Evolutionary conservation across 1,139 yeast species (phyloP).

Genomic region (Pichia sp.): DNA sequence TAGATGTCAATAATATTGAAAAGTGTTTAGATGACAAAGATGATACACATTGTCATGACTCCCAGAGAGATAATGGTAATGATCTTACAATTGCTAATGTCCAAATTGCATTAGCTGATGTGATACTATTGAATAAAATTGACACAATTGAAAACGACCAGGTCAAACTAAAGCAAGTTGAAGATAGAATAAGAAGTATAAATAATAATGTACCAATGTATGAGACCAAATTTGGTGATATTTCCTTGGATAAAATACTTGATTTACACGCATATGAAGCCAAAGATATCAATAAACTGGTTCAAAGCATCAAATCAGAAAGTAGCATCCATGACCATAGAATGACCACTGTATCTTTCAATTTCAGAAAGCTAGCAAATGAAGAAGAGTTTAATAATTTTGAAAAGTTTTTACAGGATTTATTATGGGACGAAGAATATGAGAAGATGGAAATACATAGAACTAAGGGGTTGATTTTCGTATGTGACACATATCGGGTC

Average conservation of each 20-base stretch:
- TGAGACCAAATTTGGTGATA: constrained; percentile 65
- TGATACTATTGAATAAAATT: constrained; percentile 66
- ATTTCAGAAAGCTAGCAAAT: constrained; percentile 40
- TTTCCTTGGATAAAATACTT: constrained; percentile 55
- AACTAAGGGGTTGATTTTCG: constrained; percentile 66
- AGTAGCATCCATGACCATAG: constrained; percentile 43
- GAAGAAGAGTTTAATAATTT: constrained; percentile 35
- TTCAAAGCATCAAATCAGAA: constrained; percentile 6
- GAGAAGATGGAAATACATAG: constrained; percentile 62
- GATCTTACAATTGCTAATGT: constrained; percentile 71
- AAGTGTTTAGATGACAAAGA: constrained; percentile 60
- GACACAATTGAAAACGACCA: constrained; percentile 42
- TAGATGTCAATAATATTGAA: constrained; percentile 68
- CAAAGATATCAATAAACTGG: constrained; percentile 18
- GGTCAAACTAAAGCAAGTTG: constrained; percentile 23
- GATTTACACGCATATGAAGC: constrained; percentile 74
- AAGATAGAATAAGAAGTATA: constrained; percentile 43
- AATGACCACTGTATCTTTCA: constrained; percentile 55
- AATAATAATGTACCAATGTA: constrained; percentile 65
- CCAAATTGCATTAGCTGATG: constrained; percentile 88
- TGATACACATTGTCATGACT: constrained; percentile 17
- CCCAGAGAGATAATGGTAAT: neutral
- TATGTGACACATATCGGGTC: constrained; percentile 42
- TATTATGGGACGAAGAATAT: constrained; percentile 53
- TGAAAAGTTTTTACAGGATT: constrained; percentile 56